Evolutionary conservation across 306 rosid species (phyloP).

Genomic region (Prunus campanulata): DNA sequence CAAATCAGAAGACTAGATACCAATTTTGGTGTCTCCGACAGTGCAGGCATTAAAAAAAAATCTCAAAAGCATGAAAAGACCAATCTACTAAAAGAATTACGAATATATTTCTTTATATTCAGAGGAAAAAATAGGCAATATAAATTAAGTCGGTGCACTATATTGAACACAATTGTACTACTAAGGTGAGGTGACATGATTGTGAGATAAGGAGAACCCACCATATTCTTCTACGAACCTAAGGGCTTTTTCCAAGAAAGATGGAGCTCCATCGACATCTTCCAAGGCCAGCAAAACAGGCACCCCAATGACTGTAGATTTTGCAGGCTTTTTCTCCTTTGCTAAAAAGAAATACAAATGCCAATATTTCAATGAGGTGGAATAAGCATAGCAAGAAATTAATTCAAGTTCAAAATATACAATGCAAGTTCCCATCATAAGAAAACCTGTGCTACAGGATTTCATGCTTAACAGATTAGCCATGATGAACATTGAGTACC

Average conservation of each 20-base stretch:
- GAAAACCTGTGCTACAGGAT: neutral
- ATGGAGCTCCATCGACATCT: conserved; percentile 92
- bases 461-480: neutral
- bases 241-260: conserved; percentile 94
- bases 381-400: conserved; percentile 3
- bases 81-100: neutral
- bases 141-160: neutral
- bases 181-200: neutral
- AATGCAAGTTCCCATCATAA: neutral
- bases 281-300: conserved; percentile 94
- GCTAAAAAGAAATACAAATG: conserved; percentile 42
- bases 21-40: neutral
- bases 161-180: neutral
- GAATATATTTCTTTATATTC: no score
- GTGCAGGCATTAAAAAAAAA: neutral
- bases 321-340: conserved; percentile 55
- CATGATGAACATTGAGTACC: neutral
- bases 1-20: neutral
- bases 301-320: conserved; percentile 68
- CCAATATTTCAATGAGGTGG: conserved; percentile 17
- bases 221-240: conserved; percentile 78
- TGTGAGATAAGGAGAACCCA: conserved; percentile 27
- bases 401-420: neutral
- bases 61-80: neutral
- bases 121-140: no score